phyloP scores from a whole-genome alignment of 305 asterid species.

The Solanum aculeatissimum region DNA sequence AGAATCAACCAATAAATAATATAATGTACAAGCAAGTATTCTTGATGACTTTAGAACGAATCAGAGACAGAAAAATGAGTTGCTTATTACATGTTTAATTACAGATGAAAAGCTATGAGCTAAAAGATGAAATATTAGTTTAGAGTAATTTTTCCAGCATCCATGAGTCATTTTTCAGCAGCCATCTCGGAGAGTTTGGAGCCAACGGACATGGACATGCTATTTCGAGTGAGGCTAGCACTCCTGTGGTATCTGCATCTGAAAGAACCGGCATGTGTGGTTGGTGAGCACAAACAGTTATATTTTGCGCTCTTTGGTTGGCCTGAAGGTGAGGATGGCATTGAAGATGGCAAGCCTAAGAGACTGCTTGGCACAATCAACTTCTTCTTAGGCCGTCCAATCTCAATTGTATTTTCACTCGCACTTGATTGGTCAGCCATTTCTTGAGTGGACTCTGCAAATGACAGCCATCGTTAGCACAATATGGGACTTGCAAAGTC shows the following conservation, averaged over 20 bases:
- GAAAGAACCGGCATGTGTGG: constrained; percentile 57
- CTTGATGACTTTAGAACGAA: background rate
- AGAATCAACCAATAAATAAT: background rate
- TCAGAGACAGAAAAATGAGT: background rate
- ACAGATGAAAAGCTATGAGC: constrained; percentile 5
- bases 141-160: background rate
- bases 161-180: constrained; percentile 4
- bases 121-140: background rate
- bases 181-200: constrained; percentile 38
- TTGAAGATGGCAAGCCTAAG: constrained; percentile 12
- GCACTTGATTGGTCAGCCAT: constrained; percentile 26
- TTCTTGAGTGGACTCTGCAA: background rate
- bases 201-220: constrained; percentile 48
- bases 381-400: background rate
- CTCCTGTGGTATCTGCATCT: constrained; percentile 47
- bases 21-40: background rate
- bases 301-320: constrained; percentile 17
- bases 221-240: constrained; percentile 12
- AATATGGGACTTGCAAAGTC: background rate
- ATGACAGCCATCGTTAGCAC: background rate
- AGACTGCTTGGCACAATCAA: constrained; percentile 8
- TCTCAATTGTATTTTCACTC: constrained; percentile 20
- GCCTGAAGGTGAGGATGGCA: constrained; percentile 37
- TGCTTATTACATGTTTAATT: background rate
- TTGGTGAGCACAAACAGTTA: constrained; percentile 56